A percentile compares a stretch with the other conserved stretches of the same genome.
These are phyloP conservation scores for Candida argentea DNA, from an alignment of 805 yeast genomes.

Conservation along the genomic window DNA sequence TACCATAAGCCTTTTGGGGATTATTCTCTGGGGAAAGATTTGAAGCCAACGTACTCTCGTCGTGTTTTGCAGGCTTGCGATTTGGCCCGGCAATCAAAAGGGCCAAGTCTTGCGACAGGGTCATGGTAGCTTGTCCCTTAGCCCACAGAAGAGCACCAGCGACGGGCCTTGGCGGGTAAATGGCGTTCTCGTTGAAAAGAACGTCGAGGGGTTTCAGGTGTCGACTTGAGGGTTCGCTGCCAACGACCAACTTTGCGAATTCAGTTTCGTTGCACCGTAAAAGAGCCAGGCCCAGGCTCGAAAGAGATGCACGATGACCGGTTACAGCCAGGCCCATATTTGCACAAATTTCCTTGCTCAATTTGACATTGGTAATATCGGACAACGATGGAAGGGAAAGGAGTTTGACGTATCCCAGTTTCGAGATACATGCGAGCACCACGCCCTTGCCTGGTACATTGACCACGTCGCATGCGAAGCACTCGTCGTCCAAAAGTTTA, in stretches of 20 bases:
- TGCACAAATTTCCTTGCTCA: conserved; percentile 20
- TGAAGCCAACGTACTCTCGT: conserved; percentile 47
- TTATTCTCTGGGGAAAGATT: conserved; percentile 37
- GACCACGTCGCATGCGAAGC: conserved; percentile 42
- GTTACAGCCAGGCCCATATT: conserved; percentile 14
- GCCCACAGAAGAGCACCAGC: conserved; percentile 81
- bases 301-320: conserved; percentile 13
- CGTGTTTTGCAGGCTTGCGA: conserved; percentile 48
- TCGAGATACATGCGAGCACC: conserved; percentile 34
- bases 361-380: conserved; percentile 41
- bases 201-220: conserved; percentile 34
- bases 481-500: conserved; percentile 43
- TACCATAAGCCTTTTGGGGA: conserved; percentile 19
- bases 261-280: conserved; percentile 48
- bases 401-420: conserved; percentile 37
- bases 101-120: conserved; percentile 56
- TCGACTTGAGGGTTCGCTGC: conserved; percentile 9
- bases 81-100: conserved; percentile 63
- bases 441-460: conserved; percentile 34
- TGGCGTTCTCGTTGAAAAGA: conserved; percentile 58
- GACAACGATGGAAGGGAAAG: conserved; percentile 52
- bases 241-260: conserved; percentile 15
- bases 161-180: conserved; percentile 71
- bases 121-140: conserved; percentile 53
- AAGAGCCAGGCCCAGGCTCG: conserved; percentile 48